A percentile compares a stretch with the other conserved stretches of the same genome.
Evolutionary conservation across 192 early-diverging fungal genomes (phyloP).

Genomic region (Globomyces pollinis-pini): DNA sequence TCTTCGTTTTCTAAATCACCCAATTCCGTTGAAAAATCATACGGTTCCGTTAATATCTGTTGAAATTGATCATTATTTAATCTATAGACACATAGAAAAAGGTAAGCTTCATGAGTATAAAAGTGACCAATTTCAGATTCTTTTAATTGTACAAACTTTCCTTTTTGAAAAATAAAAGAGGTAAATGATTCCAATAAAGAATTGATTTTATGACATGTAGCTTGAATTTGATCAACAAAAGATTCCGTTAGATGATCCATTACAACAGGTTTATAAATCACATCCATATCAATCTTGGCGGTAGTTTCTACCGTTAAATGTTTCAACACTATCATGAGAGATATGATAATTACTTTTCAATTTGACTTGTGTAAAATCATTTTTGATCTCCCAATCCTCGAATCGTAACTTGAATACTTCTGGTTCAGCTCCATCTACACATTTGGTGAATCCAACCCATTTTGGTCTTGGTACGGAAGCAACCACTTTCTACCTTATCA

Average conservation of each 20-base stretch:
- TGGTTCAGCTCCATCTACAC: constrained; percentile 27
- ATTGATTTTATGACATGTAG: constrained; percentile 28
- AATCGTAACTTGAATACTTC: constrained; percentile 47
- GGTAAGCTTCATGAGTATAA: constrained; percentile 39
- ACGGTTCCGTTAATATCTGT: not conserved
- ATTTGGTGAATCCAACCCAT: constrained; percentile 33
- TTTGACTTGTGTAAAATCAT: no score
- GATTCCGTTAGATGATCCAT: not conserved
- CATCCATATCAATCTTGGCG: constrained; percentile 44
- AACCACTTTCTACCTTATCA: constrained; percentile 22
- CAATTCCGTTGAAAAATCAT: not conserved
- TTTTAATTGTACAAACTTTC: constrained; percentile 34
- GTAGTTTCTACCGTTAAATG: constrained; percentile 8
- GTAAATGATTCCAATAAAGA: constrained; percentile 20
- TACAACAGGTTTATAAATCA: constrained; percentile 30
- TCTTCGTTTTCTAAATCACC: not conserved
- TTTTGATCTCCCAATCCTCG: constrained; percentile 30
- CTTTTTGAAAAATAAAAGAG: constrained; percentile 32
- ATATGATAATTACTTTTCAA: not conserved
- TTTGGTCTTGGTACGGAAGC: constrained; percentile 22
- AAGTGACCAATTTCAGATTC: constrained; percentile 35
- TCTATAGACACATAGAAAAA: constrained; percentile 44
- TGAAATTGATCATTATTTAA: constrained; percentile 8
- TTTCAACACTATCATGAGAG: no score
- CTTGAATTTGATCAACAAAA: not conserved